Percentiles rank a stretch among this genome's conserved stretches.
Evolutionary conservation across 768 basidiomycete genomes (phyloP).

Genomic region (Ephemerocybe angulata): DNA sequence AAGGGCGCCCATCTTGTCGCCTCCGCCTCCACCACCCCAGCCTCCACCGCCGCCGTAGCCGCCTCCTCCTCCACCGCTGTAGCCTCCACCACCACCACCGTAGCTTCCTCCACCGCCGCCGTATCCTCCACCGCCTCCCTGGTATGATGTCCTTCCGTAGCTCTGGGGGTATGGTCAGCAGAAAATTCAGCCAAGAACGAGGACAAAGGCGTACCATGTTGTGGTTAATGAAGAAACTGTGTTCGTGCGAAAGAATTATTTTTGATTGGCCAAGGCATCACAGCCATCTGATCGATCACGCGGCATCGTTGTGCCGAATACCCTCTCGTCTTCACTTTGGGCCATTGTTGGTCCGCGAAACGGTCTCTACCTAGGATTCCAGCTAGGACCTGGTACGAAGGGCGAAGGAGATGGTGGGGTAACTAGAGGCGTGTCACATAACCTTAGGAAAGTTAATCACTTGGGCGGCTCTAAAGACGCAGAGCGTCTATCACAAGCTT

Average conservation of each 20-base stretch:
- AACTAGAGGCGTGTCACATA: too few relatives aligned
- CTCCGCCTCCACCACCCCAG: slow-evolving; percentile 49
- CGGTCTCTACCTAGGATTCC: too few relatives aligned
- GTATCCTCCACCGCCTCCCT: too few relatives aligned
- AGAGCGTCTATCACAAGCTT: too few relatives aligned
- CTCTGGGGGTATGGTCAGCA: slow-evolving; percentile 27
- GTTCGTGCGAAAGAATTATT: background rate
- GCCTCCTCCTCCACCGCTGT: background rate
- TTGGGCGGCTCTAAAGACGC: too few relatives aligned
- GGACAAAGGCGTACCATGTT: slow-evolving; percentile 21
- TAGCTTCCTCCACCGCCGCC: slow-evolving; percentile 3
- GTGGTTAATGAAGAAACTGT: background rate
- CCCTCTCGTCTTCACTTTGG: background rate
- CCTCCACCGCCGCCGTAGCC: slow-evolving; percentile 47
- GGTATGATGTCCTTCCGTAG: slow-evolving; percentile 43
- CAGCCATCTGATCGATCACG: background rate
- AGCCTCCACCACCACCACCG: background rate
- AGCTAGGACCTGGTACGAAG: too few relatives aligned
- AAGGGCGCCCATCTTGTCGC: slow-evolving; percentile 76
- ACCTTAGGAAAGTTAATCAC: too few relatives aligned
- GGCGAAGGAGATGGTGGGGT: too few relatives aligned
- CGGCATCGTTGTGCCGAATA: background rate
- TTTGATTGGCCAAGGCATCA: background rate
- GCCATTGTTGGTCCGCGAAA: too few relatives aligned
- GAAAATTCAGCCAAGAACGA: background rate